A percentile compares a stretch with the other conserved stretches of the same genome.
phyloP scores from a whole-genome alignment of 2,329 filamentous ascomycete species.

The Diaporthe sp. region DNA sequence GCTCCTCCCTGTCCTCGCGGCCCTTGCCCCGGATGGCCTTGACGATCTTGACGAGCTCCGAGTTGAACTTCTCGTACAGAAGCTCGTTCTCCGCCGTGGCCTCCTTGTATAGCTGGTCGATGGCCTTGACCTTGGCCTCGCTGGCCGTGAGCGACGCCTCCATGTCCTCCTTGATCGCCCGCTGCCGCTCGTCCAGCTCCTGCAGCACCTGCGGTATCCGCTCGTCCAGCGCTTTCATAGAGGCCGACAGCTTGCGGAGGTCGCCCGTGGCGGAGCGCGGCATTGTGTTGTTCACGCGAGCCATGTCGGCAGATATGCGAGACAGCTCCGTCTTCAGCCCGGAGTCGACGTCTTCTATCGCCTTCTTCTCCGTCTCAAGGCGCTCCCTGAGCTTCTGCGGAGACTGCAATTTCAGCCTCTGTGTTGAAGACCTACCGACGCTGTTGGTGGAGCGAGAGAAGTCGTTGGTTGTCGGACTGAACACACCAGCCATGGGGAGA shows the following conservation, averaged over 20 bases:
- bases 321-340: conserved; percentile 81
- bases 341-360: conserved; percentile 78
- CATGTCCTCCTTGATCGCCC: conserved; percentile 77
- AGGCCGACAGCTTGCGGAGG: conserved; percentile 65
- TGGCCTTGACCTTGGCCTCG: conserved; percentile 83
- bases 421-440: conserved; percentile 53
- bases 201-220: conserved; percentile 72
- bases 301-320: conserved; percentile 86
- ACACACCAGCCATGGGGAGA: conserved; percentile 46
- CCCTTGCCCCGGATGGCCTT: conserved; percentile 80
- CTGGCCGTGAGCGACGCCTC: conserved; percentile 79
- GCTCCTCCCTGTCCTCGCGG: conserved; percentile 83
- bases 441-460: conserved; percentile 51
- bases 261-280: conserved; percentile 56
- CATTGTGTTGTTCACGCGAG: conserved; percentile 63
- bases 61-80: conserved; percentile 91
- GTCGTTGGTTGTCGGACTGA: conserved; percentile 44
- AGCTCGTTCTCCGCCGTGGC: conserved; percentile 92
- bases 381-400: conserved; percentile 86
- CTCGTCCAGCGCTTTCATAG: conserved; percentile 77
- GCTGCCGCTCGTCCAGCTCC: conserved; percentile 73
- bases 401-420: conserved; percentile 77
- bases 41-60: conserved; percentile 87
- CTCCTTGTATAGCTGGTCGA: conserved; percentile 92
- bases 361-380: conserved; percentile 83